These are phyloP conservation scores for Aureobasidium lini DNA, from an alignment of 2,329 filamentous ascomycete species.

Conservation along the genomic window DNA sequence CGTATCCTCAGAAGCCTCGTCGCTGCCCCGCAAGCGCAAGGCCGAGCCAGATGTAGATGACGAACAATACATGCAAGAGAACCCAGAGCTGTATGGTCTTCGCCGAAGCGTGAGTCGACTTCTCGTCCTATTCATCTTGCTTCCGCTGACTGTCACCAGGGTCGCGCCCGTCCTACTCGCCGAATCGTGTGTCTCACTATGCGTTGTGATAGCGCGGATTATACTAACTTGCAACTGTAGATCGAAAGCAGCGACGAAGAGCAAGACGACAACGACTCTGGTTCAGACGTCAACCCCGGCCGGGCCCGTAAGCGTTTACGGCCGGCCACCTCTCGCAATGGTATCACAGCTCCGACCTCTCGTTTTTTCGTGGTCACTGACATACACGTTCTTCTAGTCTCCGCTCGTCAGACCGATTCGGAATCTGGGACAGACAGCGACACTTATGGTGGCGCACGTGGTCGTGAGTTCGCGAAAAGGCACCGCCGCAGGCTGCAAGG, in stretches of 20 bases:
- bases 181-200: conserved; percentile 45
- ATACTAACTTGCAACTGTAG: conserved; percentile 28
- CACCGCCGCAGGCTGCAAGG: conserved; percentile 62
- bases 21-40: conserved; percentile 65
- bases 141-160: conserved; percentile 34
- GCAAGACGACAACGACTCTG: conserved; percentile 51
- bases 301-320: conserved; percentile 59
- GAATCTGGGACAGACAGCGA: conserved; percentile 61
- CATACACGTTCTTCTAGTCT: conserved; percentile 20
- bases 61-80: conserved; percentile 78
- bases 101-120: conserved; percentile 69
- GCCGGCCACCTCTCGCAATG: conserved; percentile 50
- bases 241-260: conserved; percentile 54
- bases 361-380: conserved; percentile 32
- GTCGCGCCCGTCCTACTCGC: conserved; percentile 54
- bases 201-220: neutral
- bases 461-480: conserved; percentile 61
- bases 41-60: conserved; percentile 57
- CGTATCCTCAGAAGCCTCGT: conserved; percentile 65
- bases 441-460: conserved; percentile 70
- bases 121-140: conserved; percentile 9
- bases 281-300: conserved; percentile 62
- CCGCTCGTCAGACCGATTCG: conserved; percentile 40
- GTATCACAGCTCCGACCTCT: conserved; percentile 38
- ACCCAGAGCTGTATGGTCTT: conserved; percentile 90